Conservation (phyloP, 495 filamentous ascomycete species). For the Xylaria curta region DNA sequence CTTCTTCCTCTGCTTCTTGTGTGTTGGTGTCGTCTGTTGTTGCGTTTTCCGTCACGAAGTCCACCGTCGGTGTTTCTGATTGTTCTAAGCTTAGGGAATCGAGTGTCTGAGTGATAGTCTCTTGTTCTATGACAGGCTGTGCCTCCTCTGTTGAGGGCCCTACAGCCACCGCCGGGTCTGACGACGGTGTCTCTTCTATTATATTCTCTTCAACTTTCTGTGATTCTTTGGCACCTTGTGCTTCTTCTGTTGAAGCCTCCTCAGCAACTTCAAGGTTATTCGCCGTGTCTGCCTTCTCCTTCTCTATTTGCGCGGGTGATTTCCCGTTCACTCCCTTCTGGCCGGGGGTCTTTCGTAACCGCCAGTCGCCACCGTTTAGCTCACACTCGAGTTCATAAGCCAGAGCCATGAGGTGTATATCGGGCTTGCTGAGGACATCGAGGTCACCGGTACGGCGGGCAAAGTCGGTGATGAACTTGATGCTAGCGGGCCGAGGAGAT, state of each 20-base stretch:
- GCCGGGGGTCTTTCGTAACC: slow-evolving; percentile 75
- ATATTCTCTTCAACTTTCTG: slow-evolving; percentile 14
- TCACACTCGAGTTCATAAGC: slow-evolving; percentile 92
- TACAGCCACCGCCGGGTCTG: slow-evolving; percentile 16
- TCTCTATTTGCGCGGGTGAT: slow-evolving; percentile 55
- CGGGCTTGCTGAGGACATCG: slow-evolving; percentile 81
- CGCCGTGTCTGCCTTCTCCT: slow-evolving; percentile 30
- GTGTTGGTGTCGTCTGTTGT: slow-evolving; percentile 15
- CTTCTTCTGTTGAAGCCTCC: slow-evolving; percentile 12
- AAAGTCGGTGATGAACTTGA: slow-evolving; percentile 83
- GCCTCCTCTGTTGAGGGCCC: slow-evolving; percentile 24
- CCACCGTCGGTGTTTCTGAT: slow-evolving; percentile 24
- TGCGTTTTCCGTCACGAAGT: slow-evolving; percentile 24
- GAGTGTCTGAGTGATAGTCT: slow-evolving; percentile 33
- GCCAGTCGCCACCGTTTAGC: slow-evolving; percentile 81
- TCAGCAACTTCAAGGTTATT: slow-evolving; percentile 22
- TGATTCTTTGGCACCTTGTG: not conserved
- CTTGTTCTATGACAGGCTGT: slow-evolving; percentile 33
- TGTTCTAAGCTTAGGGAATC: slow-evolving; percentile 37
- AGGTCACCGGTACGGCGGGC: slow-evolving; percentile 89
- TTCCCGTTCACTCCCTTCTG: slow-evolving; percentile 79
- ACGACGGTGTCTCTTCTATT: slow-evolving; percentile 4
- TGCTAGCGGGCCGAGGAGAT: slow-evolving; percentile 72
- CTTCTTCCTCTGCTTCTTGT: slow-evolving; percentile 53
- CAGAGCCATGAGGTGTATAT: slow-evolving; percentile 87